Conservation (phyloP, 2,329 filamentous ascomycete species). For the Zasmidium citrigriseum region DNA sequence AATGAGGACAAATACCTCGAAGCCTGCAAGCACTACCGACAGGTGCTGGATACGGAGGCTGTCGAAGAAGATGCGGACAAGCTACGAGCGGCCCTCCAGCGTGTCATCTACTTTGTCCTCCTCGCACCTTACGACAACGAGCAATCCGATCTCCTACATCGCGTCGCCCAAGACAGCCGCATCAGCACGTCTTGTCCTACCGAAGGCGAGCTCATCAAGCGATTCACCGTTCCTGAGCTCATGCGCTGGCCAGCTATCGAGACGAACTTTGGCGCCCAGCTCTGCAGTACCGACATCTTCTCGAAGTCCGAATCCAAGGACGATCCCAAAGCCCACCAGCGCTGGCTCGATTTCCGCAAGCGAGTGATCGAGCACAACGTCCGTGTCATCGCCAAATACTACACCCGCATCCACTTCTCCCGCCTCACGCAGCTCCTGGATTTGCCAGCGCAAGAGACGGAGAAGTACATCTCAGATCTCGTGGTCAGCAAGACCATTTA, state of each 20-base stretch:
- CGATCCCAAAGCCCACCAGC: constrained; percentile 78
- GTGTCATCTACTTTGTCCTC: constrained; percentile 97
- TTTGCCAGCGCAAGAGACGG: constrained; percentile 90
- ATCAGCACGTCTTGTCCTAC: constrained; percentile 57
- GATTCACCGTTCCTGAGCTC: constrained; percentile 92
- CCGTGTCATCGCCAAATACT: constrained; percentile 96
- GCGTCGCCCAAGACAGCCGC: constrained; percentile 82
- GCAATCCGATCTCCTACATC: constrained; percentile 94
- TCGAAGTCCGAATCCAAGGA: constrained; percentile 57
- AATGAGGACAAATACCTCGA: constrained; percentile 97
- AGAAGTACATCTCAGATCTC: constrained; percentile 97
- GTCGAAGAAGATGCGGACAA: constrained; percentile 88
- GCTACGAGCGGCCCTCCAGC: constrained; percentile 81
- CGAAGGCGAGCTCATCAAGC: constrained; percentile 84
- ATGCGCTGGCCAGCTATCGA: constrained; percentile 98
- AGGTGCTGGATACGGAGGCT: constrained; percentile 93
- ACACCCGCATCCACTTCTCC: constrained; percentile 92
- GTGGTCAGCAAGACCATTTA: constrained; percentile 98
- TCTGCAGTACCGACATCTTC: constrained; percentile 89
- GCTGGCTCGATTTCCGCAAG: constrained; percentile 95
- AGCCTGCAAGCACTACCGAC: constrained; percentile 96
- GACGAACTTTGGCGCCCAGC: constrained; percentile 82
- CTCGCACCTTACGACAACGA: constrained; percentile 98
- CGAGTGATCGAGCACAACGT: constrained; percentile 99
- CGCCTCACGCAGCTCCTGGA: constrained; percentile 89